Conservation (phyloP, 2,329 filamentous ascomycete species). For the Fusarium domesticum region DNA sequence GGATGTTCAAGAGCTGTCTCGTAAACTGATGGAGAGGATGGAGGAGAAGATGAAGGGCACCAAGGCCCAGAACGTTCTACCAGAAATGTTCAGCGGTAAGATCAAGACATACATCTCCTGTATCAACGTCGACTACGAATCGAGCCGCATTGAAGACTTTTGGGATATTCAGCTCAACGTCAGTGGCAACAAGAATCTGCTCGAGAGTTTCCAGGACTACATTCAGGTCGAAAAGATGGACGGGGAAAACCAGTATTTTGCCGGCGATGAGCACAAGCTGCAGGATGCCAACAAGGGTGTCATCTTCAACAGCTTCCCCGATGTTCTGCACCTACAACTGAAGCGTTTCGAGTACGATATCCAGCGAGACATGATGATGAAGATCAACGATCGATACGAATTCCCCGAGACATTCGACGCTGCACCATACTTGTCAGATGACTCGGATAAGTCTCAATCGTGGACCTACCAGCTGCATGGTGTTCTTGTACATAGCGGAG, state of each 20-base stretch:
- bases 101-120: conserved; percentile 99
- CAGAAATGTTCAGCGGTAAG: conserved; percentile 92
- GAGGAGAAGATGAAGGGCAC: conserved; percentile 99
- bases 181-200: conserved; percentile 84
- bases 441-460: conserved; percentile 81
- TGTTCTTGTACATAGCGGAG: conserved; percentile 93
- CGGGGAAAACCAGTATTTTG: conserved; percentile 97
- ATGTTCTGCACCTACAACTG: conserved; percentile 89
- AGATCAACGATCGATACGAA: conserved; percentile 91
- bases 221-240: conserved; percentile 95
- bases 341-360: conserved; percentile 99
- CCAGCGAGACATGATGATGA: conserved; percentile 96
- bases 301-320: conserved; percentile 93
- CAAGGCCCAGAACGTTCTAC: conserved; percentile 80
- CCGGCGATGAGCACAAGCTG: conserved; percentile 81
- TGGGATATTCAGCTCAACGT: conserved; percentile 99
- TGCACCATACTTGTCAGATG: conserved; percentile 79
- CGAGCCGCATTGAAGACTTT: conserved; percentile 91
- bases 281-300: conserved; percentile 98
- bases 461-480: conserved; percentile 93
- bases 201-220: conserved; percentile 95
- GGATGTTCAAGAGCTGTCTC: conserved; percentile 93
- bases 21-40: conserved; percentile 95
- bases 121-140: conserved; percentile 98
- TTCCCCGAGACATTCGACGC: conserved; percentile 84